Conservation (phyloP, 23 red algal genomes). For the Agarophyton chilense region DNA sequence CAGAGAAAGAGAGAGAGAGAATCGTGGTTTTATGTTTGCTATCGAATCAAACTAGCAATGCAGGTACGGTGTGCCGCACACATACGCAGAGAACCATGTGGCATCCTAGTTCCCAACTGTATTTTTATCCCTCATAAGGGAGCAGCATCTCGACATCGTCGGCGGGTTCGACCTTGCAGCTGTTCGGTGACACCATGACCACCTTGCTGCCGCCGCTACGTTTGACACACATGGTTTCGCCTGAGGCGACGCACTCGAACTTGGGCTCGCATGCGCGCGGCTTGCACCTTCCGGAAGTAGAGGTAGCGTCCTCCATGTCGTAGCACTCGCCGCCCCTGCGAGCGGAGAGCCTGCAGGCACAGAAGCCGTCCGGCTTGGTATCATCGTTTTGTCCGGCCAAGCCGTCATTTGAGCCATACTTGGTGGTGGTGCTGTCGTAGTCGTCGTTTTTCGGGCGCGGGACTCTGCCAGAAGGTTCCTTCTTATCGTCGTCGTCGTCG, state of each 20-base stretch:
- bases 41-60: no score
- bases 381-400: background rate
- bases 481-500: no score
- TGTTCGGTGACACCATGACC: constrained; percentile 2
- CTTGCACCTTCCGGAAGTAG: background rate
- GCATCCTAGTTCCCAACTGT: no score
- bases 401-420: background rate
- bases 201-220: background rate
- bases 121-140: background rate
- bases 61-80: no score
- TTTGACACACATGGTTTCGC: background rate
- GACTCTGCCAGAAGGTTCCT: no score
- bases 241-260: background rate
- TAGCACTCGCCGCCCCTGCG: constrained; percentile 2
- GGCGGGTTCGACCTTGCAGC: background rate
- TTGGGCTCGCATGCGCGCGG: constrained; percentile 3
- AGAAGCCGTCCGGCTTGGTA: background rate
- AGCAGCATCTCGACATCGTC: constrained; percentile 4
- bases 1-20: no score
- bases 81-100: no score
- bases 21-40: no score
- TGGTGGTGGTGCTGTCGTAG: background rate
- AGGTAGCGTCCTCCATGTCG: background rate
- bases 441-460: background rate
- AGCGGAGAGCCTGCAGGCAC: background rate